Evolutionary conservation across 306 rosid species (phyloP).

Genomic region (Phaseolus lunatus): DNA sequence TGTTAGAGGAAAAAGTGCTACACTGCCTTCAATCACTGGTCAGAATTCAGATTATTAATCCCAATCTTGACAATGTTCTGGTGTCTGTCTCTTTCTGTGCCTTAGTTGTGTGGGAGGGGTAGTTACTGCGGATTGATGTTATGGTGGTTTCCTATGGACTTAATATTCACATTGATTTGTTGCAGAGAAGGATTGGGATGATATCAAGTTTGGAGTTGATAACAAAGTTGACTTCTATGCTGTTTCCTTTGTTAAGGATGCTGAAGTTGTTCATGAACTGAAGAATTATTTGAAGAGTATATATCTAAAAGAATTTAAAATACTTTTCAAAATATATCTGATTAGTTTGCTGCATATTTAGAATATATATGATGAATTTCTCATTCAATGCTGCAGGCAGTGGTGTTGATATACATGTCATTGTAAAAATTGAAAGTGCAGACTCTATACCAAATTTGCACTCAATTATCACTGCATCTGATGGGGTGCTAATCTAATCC

Average conservation of each 20-base stretch:
- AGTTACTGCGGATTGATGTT: slow-evolving; percentile 8
- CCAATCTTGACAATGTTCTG: slow-evolving; percentile 7
- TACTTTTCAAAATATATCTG: neutral
- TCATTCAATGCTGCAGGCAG: slow-evolving; percentile 62
- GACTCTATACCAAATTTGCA: slow-evolving; percentile 93
- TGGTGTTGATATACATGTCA: slow-evolving; percentile 90
- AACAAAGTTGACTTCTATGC: slow-evolving; percentile 98
- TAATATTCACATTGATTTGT: slow-evolving; percentile 43
- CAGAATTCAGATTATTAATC: slow-evolving; percentile 39
- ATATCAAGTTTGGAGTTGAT: slow-evolving; percentile 97
- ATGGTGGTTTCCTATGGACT: slow-evolving; percentile 4
- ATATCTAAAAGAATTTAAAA: neutral
- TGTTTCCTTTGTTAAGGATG: slow-evolving; percentile 98
- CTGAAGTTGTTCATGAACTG: slow-evolving; percentile 91
- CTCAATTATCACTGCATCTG: slow-evolving; percentile 82
- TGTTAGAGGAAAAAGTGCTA: slow-evolving; percentile 98
- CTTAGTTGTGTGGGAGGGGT: slow-evolving; percentile 4
- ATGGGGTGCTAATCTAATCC: slow-evolving; percentile 55
- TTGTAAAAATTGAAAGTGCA: slow-evolving; percentile 96
- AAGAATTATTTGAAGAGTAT: slow-evolving; percentile 90
- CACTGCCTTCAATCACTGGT: slow-evolving; percentile 98
- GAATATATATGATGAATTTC: slow-evolving; percentile 31
- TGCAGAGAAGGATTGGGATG: slow-evolving; percentile 99
- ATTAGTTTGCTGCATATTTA: slow-evolving; percentile 22
- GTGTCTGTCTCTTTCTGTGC: neutral